Base-by-base conservation (phyloP, 1,139 yeast species). In the Saccharomycopsis hybrid region DNA sequence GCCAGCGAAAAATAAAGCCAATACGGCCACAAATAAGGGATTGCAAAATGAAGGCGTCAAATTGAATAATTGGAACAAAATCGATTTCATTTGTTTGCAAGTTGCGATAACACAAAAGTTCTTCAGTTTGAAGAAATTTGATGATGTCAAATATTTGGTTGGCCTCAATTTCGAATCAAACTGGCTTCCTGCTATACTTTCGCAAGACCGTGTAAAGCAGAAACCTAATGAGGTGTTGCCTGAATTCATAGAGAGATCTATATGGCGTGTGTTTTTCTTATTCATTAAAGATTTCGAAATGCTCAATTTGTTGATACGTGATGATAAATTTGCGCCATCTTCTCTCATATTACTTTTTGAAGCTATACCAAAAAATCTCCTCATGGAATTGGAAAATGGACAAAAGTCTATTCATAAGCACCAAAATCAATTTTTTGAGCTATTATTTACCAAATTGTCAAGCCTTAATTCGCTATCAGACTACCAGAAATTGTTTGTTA, bases 21-120 rank as follows among this genome's bases (percentile, higher is more conserved):
- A n/a, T n/a, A n/a, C n/a, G n/a, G n/a, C n/a, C n/a, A n/a, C n/a
- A n/a, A n/a, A n/a, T n/a, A n/a, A n/a, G n/a, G n/a, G n/a, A n/a
- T n/a, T n/a, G n/a, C n/a, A n/a, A n/a, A n/a, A n/a, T n/a, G n/a
- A n/a, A n/a, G n/a, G n/a, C n/a, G n/a, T n/a, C n/a, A n/a, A n/a
- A n/a, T n/a, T n/a, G n/a, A n/a, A n/a, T n/a, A n/a, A n/a, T n/a
- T 49, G 52, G 54, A 30, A 45, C 13, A 40, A 49, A 36, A 33
- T 43, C 13, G 54, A 52, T 42, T 49, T 42, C 39, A 49, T 52
- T 5, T 50, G 53, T 30, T 41, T 52, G 2, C 54, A 52, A 30
- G 53, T 49, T 8, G 54, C 53, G 3, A 31, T 52, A 25, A 43
- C 53, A 2, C 54, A 52, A 31, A 52, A 52, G 42, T 52, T 49